Base-by-base conservation (phyloP, 352 stramenopile genomes). In the Pythium diclinum region DNA sequence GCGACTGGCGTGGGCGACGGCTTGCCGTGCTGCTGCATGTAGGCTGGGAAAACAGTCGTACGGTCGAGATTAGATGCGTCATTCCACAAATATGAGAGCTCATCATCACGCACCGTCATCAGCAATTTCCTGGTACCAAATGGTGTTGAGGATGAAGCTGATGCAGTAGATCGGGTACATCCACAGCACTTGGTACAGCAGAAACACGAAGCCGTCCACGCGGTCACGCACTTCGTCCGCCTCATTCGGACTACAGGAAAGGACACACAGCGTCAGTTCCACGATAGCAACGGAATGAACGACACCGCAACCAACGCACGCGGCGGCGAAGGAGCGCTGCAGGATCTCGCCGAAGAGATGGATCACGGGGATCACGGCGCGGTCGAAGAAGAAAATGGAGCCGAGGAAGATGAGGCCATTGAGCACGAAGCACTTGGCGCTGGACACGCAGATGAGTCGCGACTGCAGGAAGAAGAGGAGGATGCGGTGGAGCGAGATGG, bases 131-230 rank as follows among this genome's bases (percentile, higher is more conserved):
- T 95, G 87, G 71, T 95, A 95, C 87, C 87, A 95, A 74, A 95
- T 95, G 16, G 87, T 94, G 68, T 95, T 95, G 62, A 95, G 70
- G 64, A 95, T 95, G 70, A 95, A 95, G 72, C 87, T 95, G 70
- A 95, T 92, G 75, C 83, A 93, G 76, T 95, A 95, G 69, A 95
- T 95, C 47, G 87, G 87, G 66, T 95, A 95, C 85, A 95, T 95
- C 87, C 87, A 95, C 30, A 95, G 67, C 58, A 90, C 83, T 65
- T 95, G 86, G 69, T 95, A 95, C n/a, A 95, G 59, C 30, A 95
- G 56, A 55, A 94, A 95, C 7, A 95, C 83, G 44, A 95, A 91
- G 19, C 79, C 83, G 60, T 95, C 87, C 42, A 95, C 84, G 33
- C 77, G 74, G 59, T 92, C 82, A 42, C 83, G 83, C 28, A 91